Conservation (phyloP, 768 basidiomycete genomes). For the Leccinellum albellum region DNA sequence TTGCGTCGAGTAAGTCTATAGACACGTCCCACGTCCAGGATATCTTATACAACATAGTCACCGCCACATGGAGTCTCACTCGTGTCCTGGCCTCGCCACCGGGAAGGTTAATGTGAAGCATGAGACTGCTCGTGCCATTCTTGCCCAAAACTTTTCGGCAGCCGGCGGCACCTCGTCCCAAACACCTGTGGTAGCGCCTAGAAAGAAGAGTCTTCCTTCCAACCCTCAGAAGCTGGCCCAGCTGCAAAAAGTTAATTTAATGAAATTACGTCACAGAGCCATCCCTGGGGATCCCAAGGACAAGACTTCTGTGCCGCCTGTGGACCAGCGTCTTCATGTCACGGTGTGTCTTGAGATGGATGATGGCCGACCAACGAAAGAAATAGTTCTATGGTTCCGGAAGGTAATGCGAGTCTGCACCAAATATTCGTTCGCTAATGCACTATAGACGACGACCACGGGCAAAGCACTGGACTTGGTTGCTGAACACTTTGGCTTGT, state of each 20-base stretch:
- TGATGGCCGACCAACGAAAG: constrained; percentile 27
- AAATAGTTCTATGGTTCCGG: constrained; percentile 63
- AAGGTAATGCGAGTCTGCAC: constrained; percentile 44
- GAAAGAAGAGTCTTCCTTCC: constrained; percentile 34
- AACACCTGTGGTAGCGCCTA: constrained; percentile 27
- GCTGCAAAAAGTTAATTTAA: constrained; percentile 55
- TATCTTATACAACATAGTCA: constrained; percentile 44
- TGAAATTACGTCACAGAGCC: constrained; percentile 75
- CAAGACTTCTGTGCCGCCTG: constrained; percentile 39
- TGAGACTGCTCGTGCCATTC: constrained; percentile 47
- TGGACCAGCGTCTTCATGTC: constrained; percentile 59
- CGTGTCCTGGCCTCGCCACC: constrained; percentile 37
- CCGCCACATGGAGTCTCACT: constrained; percentile 60
- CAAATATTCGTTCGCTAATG: constrained; percentile 1
- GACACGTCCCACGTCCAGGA: not conserved
- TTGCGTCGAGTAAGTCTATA: constrained; percentile 54
- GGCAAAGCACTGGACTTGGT: constrained; percentile 64
- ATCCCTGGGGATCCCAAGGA: constrained; percentile 59
- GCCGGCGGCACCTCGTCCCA: constrained; percentile 7
- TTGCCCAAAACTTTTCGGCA: constrained; percentile 49
- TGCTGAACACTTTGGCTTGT: constrained; percentile 22
- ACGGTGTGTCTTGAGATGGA: constrained; percentile 34
- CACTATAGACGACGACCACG: constrained; percentile 44
- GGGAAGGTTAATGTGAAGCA: constrained; percentile 33
- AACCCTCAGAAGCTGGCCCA: constrained; percentile 55